Evolutionary conservation across 306 rosid genomes (phyloP), one percentile per base, ranked within the genome.

Genomic region (Vicia sativa): DNA sequence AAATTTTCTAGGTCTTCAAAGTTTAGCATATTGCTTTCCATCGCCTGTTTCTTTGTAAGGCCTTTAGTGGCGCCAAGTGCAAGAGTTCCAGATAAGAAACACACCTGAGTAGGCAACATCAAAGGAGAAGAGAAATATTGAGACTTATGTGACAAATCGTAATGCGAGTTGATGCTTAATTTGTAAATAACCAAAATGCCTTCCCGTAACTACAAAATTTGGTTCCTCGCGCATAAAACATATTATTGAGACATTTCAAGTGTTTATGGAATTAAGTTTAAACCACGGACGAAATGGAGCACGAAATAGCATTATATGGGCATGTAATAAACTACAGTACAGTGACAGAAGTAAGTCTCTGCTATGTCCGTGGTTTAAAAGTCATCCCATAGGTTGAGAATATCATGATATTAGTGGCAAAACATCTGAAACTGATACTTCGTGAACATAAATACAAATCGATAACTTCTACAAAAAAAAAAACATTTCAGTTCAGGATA

Each of bases 11-110:
- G 79, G 80, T 95, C 99, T 67, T 95, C 99, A 67, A 88, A 90
- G 79, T 84, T 84, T 58, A 95, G 84, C 82, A 85, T 68, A 81
- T 81, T 87, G 76, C 85, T 71, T 74, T 19, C 62, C 99, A 90
- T 88, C 35, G 99, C 96, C 49, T 88, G 81, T 71, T 87, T 85
- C 86, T 85, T 95, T 50, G 91, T 95, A 65, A 95, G 61, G 60
- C 99, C 99, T 86, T 88, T 95, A 35, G 99, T 95, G 62, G 95
- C 99, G 63, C 99, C 97, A 42, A 95, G 95, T 61, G 97, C 99
- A 49, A 95, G 97, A 74, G 84, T 87, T 31, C 99, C 99, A 11
- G 99, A 69, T 79, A 95, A 80, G 86, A 95, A 95, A 73, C 99
- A 95, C 48, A 95, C 99, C 99, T 95, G 81, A 57, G 79, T 28